Evolutionary conservation across 2,329 filamentous ascomycete species (phyloP).

Genomic region (Ophiostoma pallidulum): DNA sequence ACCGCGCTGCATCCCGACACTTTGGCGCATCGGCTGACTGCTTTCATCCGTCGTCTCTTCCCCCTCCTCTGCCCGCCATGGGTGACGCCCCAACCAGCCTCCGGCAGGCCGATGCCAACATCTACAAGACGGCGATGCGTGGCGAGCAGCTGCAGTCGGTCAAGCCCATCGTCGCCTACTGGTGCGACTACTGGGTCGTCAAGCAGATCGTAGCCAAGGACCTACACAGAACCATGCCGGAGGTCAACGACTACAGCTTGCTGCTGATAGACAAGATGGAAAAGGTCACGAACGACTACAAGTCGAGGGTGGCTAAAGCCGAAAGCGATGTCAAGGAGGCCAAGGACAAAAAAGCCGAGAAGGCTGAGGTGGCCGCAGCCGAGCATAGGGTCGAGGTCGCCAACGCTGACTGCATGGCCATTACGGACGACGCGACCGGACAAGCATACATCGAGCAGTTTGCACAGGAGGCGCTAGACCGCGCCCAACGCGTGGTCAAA

Average conservation of each 20-base stretch:
- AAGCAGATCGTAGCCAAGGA: conserved; percentile 79
- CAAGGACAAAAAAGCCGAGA: too few relatives aligned
- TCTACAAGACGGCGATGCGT: conserved; percentile 64
- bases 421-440: conserved; percentile 75
- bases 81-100: conserved; percentile 63
- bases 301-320: too few relatives aligned
- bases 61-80: conserved; percentile 43
- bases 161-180: conserved; percentile 87
- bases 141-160: conserved; percentile 74
- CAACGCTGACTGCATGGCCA: too few relatives aligned
- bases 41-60: background rate
- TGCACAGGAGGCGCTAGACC: conserved; percentile 74
- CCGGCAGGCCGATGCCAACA: conserved; percentile 67
- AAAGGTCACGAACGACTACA: conserved; percentile 63
- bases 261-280: conserved; percentile 87
- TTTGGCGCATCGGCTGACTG: too few relatives aligned
- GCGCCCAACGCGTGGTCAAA: conserved; percentile 72
- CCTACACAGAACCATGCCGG: conserved; percentile 69
- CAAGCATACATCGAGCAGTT: conserved; percentile 94
- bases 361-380: too few relatives aligned
- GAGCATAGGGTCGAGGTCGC: too few relatives aligned
- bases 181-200: conserved; percentile 91
- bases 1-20: too few relatives aligned
- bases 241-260: conserved; percentile 72
- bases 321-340: too few relatives aligned